Evolutionary conservation across 345 rosid species (phyloP), one percentile per base, ranked within the genome.

Genomic region (Eucalyptus leucophloia): DNA sequence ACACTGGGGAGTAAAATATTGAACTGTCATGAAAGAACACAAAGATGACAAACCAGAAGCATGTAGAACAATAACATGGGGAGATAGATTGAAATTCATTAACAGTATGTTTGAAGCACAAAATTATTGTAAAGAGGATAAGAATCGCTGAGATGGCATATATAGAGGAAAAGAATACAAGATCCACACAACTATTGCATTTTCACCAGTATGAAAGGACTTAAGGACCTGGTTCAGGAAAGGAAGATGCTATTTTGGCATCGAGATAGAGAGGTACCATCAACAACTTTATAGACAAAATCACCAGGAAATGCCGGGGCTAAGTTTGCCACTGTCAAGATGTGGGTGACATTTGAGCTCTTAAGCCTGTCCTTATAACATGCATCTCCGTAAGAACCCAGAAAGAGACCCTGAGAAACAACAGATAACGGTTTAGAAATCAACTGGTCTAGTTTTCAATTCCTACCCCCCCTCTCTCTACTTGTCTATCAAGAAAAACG

Each of bases 251-350:
- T 42, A 11, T 32, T 65, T 69, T 6, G 12, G 8, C 42, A 89
- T 88, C 14, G 32, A 49, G 53, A 40, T 9, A 28, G 17, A 16
- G 17, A 13, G 67, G 14, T 90, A 97, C 98, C 97, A 92, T 89
- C 93, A 92, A 97, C 90, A 90, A 93, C 90, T 92, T 95, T 96
- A 87, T 96, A 96, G 7, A 91, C 95, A 90, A 97, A 96, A 88
- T 96, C 97, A 91, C 88, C 62, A 5, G 95, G 96, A 90, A 92
- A 86, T 77, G 95, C 91, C 82, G 97, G 98, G 45, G 92, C 16
- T 47, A 95, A 92, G 87, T 92, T 92, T 88, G 98, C 97, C 67
- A 97, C 92, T 8, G 97, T 96, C 90, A 96, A 92, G 37, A 97
- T 87, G 91, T 95, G 98, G 37, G 96, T 95, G 58, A 97, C 88